Evolutionary conservation across 2,329 filamentous ascomycete species (phyloP), one percentile per base, ranked within the genome.

Genomic region (Clarireedia paspali): DNA sequence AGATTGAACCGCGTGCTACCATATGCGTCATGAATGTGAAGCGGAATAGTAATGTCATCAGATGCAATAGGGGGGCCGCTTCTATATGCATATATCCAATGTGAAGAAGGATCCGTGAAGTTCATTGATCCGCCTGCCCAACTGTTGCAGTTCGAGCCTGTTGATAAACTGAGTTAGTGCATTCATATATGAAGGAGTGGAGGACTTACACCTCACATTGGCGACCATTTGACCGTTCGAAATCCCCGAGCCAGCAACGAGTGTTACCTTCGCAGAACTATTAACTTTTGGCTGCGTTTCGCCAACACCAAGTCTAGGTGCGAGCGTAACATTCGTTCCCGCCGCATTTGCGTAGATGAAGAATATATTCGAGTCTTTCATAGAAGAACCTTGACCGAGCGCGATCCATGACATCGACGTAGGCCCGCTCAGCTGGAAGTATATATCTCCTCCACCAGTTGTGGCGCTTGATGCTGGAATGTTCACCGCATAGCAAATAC

Each of bases 311-410:
- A 71, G 61, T 42, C 81, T 70, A 9, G 80, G 75, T 3, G 80
- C 83, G 7, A 84, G 61, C 0, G 81, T 84, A 14, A 84, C 77
- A 59, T 82, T 83, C 45, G 68, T 73, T 26, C 78, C 75, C 39
- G 69, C 68, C 40, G 74, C 69, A 26, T 75, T 73, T n/a, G 77
- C 74, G 62, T 84, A 84, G 5, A 82, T 71, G 45, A 83, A 70
- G 64, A 84, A 83, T 47, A 84, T 82, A 65, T 82, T 81, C 5
- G 81, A 67, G 23, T 75, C 76, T 15, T 67, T 61, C 81, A 84
- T 84, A 20, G 66, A 60, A 2, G 62, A 70, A 26, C 81, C 81
- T 64, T 83, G 79, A 6, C 80, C 81, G 3, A 84, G 66, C 3
- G 73, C 77, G 36, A 81, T 73, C 77, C 78, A 84, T 68, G 75